Base-by-base conservation (phyloP, 129 eudicot genomes). In the Pittosporum tobira region DNA sequence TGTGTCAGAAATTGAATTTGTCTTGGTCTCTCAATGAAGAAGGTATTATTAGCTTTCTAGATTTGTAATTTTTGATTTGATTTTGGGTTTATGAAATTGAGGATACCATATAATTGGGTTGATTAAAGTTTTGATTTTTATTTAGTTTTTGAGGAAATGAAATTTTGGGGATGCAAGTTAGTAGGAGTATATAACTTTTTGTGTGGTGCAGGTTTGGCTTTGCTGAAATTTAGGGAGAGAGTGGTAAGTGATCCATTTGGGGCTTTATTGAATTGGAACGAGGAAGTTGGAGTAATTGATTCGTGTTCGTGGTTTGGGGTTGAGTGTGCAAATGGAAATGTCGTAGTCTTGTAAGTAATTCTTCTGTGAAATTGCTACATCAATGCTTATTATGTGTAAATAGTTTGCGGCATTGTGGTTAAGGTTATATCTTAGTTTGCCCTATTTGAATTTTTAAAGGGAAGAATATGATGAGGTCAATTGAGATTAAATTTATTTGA, bases 301-400 rank as follows among this genome's bases (percentile, higher is more conserved):
- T 94, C 80, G 14, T 85, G 94, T 89, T 71, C 84, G 31, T 89
- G 94, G 97, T 75, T 66, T 70, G 82, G 95, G 34, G 81, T 83
- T 48, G 77, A 60, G 70, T 80, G 89, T 64, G 52, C 74, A n/a
- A 66, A 76, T 28, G 89, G 88, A 40, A 54, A 66, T 19, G 87
- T 80, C 63, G 76, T 73, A 11, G 51, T 65, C 37, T 57, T 83
- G 95, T 90, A 76, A 90, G 97, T 71, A 28, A 29, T 28, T 30
- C 30, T 29, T 29, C 19, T 31, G 19, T 2, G 2, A 30, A 38
- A 55, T 29, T 4, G 1, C n/a, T 16, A 16, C 36, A n/a, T n/a
- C 19, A 7, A 1, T 54, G 9, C 42, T 29, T 9, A 40, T 40
- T 5, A 10, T 40, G 15, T 40, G 15, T 14, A 40, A 40, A 40